Evolutionary conservation across 1,284 basidiomycete species (phyloP).

Genomic region (Wolfiporia cocos): DNA sequence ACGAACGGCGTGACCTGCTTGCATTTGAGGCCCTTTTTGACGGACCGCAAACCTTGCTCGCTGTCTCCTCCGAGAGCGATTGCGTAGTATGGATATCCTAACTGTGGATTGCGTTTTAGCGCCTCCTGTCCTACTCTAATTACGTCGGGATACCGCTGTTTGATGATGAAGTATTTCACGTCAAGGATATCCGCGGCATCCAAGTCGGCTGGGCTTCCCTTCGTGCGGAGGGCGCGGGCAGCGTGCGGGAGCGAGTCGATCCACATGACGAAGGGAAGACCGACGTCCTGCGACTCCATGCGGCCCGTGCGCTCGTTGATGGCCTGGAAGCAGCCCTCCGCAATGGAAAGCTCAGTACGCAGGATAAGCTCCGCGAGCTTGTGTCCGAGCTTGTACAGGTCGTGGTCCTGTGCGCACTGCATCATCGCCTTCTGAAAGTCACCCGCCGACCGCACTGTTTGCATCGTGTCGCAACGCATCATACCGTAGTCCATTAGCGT

Average conservation of each 20-base stretch:
- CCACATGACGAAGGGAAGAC: slow-evolving; percentile 54
- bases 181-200: slow-evolving; percentile 56
- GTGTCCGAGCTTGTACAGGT: slow-evolving; percentile 46
- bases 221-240: slow-evolving; percentile 42
- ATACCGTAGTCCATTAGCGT: slow-evolving; percentile 43
- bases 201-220: slow-evolving; percentile 29
- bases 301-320: slow-evolving; percentile 37
- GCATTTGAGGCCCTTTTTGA: slow-evolving; percentile 54
- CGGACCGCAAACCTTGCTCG: slow-evolving; percentile 32
- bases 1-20: slow-evolving; percentile 25
- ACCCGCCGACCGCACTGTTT: slow-evolving; percentile 31
- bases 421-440: slow-evolving; percentile 52
- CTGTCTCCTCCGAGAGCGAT: slow-evolving; percentile 32
- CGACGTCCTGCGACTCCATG: slow-evolving; percentile 33
- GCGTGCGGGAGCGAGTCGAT: slow-evolving; percentile 48
- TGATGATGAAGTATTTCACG: slow-evolving; percentile 48
- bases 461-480: slow-evolving; percentile 37
- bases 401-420: slow-evolving; percentile 34
- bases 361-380: slow-evolving; percentile 42
- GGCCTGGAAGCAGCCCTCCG: slow-evolving; percentile 45
- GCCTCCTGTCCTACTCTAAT: slow-evolving; percentile 36
- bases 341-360: slow-evolving; percentile 52
- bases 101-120: slow-evolving; percentile 44
- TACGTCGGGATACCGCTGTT: slow-evolving; percentile 36
- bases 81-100: slow-evolving; percentile 54